Conservation (phyloP, 768 basidiomycete genomes). For the Suillus fuscotomentosus region DNA sequence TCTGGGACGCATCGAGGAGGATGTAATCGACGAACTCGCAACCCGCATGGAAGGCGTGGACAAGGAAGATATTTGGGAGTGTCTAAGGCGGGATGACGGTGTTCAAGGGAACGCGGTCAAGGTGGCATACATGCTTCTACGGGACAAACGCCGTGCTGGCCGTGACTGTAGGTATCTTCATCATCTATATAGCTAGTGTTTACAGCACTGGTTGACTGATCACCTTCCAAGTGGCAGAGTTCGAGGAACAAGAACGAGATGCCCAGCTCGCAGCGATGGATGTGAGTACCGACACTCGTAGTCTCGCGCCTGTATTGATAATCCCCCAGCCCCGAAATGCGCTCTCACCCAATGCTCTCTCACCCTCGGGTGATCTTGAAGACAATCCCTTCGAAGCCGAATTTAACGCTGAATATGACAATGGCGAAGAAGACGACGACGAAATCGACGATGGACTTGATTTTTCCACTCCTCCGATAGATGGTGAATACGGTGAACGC, state of each 20-base stretch:
- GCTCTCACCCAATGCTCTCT: slow-evolving; percentile 64
- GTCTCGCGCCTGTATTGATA: slow-evolving; percentile 10
- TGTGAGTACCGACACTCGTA: slow-evolving; percentile 47
- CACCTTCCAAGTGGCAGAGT: slow-evolving; percentile 57
- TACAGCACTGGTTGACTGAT: slow-evolving; percentile 14
- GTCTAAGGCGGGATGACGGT: slow-evolving; percentile 79
- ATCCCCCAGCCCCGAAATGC: slow-evolving; percentile 61
- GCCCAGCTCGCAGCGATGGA: slow-evolving; percentile 79
- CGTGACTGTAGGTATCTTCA: slow-evolving; percentile 69
- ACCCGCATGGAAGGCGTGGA: slow-evolving; percentile 69
- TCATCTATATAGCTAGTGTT: slow-evolving; percentile 1
- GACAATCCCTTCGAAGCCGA: slow-evolving; percentile 82
- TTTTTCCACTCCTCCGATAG: slow-evolving; percentile 39
- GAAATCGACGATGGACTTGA: slow-evolving; percentile 51
- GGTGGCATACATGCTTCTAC: slow-evolving; percentile 91
- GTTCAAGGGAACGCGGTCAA: slow-evolving; percentile 90
- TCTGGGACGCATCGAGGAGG: slow-evolving; percentile 88
- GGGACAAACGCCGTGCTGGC: slow-evolving; percentile 83
- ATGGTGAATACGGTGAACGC: slow-evolving; percentile 36
- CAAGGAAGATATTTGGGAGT: slow-evolving; percentile 86
- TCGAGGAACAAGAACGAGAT: slow-evolving; percentile 85
- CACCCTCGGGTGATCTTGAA: slow-evolving; percentile 63
- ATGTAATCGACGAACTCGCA: slow-evolving; percentile 82
- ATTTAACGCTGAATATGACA: slow-evolving; percentile 44
- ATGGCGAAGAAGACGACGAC: slow-evolving; percentile 48